A percentile compares a stretch with the other conserved stretches of the same genome.
Evolutionary conservation across 2,329 filamentous ascomycete genomes (phyloP).

Genomic region (Ceratocystis huliohia): DNA sequence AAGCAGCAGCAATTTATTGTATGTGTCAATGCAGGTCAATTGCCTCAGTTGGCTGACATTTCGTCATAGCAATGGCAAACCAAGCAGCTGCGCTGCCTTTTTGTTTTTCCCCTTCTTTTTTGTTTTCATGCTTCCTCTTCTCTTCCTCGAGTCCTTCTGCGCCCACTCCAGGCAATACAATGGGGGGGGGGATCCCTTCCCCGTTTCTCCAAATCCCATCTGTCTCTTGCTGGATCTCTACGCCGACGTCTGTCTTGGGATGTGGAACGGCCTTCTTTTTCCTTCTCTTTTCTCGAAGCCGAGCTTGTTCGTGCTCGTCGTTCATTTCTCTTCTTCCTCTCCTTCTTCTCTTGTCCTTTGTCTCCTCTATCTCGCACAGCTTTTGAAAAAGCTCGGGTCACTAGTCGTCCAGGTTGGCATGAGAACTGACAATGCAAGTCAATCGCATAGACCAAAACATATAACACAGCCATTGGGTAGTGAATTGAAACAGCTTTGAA

Average conservation of each 20-base stretch:
- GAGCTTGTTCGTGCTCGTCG: neutral
- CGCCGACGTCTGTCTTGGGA: neutral
- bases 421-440: conserved; percentile 11
- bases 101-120: neutral
- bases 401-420: neutral
- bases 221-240: neutral
- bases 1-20: neutral
- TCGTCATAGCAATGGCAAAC: neutral
- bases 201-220: neutral
- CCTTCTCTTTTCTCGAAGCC: conserved; percentile 6
- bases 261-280: neutral
- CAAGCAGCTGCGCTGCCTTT: neutral
- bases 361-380: neutral
- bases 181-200: neutral
- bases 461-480: conserved; percentile 4
- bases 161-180: neutral
- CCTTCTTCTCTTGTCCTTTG: neutral
- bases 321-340: neutral
- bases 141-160: too few species aligned
- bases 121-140: too few species aligned
- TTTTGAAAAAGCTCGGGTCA: neutral
- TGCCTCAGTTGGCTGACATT: neutral
- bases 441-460: conserved; percentile 7
- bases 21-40: neutral
- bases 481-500: conserved; percentile 9